Evolutionary conservation across 116 monocot species (phyloP), one percentile per base, ranked within the genome.

Genomic region (Posidonia oceanica): DNA sequence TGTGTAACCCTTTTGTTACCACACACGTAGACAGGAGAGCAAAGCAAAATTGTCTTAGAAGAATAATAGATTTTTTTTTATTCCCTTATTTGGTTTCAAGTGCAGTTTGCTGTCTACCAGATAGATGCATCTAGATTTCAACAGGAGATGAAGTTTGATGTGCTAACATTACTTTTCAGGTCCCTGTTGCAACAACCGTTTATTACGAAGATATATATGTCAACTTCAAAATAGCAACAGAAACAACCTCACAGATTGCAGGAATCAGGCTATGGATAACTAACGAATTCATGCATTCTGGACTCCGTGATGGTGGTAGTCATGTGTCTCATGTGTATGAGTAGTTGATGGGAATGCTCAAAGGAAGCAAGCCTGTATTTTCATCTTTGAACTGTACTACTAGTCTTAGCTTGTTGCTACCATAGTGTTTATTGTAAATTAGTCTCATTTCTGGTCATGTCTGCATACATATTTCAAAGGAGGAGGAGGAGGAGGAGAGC

Each of bases 121-220:
- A 14, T 60, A 10, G 14, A 36, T 36, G 23, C 36, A 63, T 36
- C 16, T 36, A 4, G 36, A 39, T 20, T 63, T 14, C 3, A 36
- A 13, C 36, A 8, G 15, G 20, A n/a, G 57, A 6, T 3, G 20
- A 16, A 16, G 57, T 18, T 2, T 57, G 16, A 57, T 8, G n/a
- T 5, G 20, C 20, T 7, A 29, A 29, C 64, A 39, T 20, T 52
- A 58, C 68, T 38, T 71, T 75, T 14, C 87, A 95, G 91, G 91
- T 95, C 23, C 91, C 91, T 36, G 88, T 95, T 54, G 91, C 88
- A 22, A 91, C 95, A n/a, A 88, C 95, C 21, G 91, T 95, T 44
- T 95, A 95, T 67, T 95, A 91, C 41, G 95, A 95, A 59, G 95
- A 95, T 76, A 88, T 95, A 88, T 95, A 86, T 76, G 91, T 94